Evolutionary conservation across 2,329 filamentous ascomycete species (phyloP), one percentile per base, ranked within the genome.

Genomic region (Ophiostoma piceae): DNA sequence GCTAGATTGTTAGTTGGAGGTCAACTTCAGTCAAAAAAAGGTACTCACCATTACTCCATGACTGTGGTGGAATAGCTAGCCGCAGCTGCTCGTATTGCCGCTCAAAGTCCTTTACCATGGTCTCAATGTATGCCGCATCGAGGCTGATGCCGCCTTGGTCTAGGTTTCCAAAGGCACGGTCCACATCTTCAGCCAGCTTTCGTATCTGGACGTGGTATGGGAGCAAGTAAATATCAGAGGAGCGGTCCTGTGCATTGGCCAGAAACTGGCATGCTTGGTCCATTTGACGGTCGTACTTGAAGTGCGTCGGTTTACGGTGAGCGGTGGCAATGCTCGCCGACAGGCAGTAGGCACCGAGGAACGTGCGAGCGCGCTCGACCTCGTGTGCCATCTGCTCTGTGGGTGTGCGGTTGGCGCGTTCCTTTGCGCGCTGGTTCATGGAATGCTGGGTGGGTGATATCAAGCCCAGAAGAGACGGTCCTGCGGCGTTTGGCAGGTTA

Each of bases 31-130:
- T n/a, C n/a, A 29, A 2, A n/a, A 57, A 26, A 1, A 37, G 7
- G 3, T 22, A 67, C 73, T 19, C 26, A 74, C 72, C 66, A 62
- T 74, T 74, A 37, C 68, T 67, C 72, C 72, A 74, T 0, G 67
- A 69, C n/a, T 73, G 71, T 0, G 37, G n/a, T 4, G 73, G 67
- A 66, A 73, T 64, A 0, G 67, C 37, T 16, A 62, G 70, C n/a
- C 60, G 70, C 47, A 75, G 69, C 65, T 72, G 66, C 8, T 70
- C 67, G 57, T 72, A 72, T 37, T 73, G 70, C 9, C 70, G 72
- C 62, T 74, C 71, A 67, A 75, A 73, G 37, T 71, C 70, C 19
- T 64, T 71, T n/a, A 73, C 69, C 73, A 73, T 73, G 2, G 69
- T 65, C 32, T 74, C 71, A 19, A 74, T 71, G 65, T 73, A 73